phyloP scores from a whole-genome alignment of 1,284 basidiomycete species.

The Exobasidium rhododendri region DNA sequence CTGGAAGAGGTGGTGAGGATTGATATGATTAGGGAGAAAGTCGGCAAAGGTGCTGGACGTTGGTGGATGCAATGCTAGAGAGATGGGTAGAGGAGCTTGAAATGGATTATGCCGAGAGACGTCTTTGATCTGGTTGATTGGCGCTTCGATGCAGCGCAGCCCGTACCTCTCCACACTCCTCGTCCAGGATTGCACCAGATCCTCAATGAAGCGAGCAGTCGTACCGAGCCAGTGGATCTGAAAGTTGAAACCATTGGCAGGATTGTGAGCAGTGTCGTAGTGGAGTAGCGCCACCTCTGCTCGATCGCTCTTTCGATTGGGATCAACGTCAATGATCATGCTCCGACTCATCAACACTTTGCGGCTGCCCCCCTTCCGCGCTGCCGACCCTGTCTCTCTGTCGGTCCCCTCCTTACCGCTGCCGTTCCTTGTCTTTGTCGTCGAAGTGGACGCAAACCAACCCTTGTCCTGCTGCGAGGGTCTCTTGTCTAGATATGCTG shows the following conservation, averaged over 20 bases:
- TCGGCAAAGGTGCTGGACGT: slow-evolving; percentile 26
- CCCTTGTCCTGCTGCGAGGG: background rate
- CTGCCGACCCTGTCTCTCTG: background rate
- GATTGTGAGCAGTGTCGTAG: slow-evolving; percentile 53
- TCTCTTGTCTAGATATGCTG: slow-evolving; percentile 9
- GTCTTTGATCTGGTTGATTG: slow-evolving; percentile 53
- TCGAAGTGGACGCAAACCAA: background rate
- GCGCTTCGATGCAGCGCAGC: slow-evolving; percentile 78
- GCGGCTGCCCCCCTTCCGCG: background rate
- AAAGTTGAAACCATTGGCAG: slow-evolving; percentile 54
- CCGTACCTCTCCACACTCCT: slow-evolving; percentile 84
- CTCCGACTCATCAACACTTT: slow-evolving; percentile 44
- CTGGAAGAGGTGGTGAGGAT: slow-evolving; percentile 44
- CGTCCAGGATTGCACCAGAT: slow-evolving; percentile 78
- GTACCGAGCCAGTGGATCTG: slow-evolving; percentile 97
- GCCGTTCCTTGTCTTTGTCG: slow-evolving; percentile 2
- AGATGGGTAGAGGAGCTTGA: slow-evolving; percentile 48
- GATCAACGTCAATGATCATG: slow-evolving; percentile 49
- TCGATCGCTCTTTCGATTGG: slow-evolving; percentile 40
- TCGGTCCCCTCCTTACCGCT: background rate
- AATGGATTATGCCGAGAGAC: slow-evolving; percentile 50
- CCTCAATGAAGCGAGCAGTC: slow-evolving; percentile 91
- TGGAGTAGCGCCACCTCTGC: slow-evolving; percentile 52
- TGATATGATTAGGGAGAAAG: slow-evolving; percentile 24
- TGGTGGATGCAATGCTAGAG: slow-evolving; percentile 45